Percentiles rank a stretch among this genome's conserved stretches.
Evolutionary conservation across 805 yeast species (phyloP).

Genomic region (Danielia reshetovae): DNA sequence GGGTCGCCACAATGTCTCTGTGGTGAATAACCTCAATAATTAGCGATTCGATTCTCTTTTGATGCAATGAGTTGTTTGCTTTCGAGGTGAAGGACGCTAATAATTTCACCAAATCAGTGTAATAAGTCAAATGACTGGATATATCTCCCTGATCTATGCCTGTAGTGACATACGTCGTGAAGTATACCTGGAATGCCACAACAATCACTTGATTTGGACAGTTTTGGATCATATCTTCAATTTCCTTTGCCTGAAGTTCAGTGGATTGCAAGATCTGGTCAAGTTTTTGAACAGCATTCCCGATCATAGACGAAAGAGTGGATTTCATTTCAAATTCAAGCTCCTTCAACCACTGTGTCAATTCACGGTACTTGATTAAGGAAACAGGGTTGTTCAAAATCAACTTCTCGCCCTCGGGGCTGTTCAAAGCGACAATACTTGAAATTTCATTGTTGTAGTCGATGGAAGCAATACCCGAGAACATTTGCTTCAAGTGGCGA

Average conservation of each 20-base stretch:
- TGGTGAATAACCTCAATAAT: constrained; percentile 67
- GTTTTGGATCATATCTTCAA: background rate
- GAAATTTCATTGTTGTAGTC: constrained; percentile 28
- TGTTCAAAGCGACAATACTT: constrained; percentile 43
- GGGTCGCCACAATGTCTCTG: constrained; percentile 33
- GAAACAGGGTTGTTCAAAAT: constrained; percentile 41
- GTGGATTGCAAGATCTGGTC: constrained; percentile 1
- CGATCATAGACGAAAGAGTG: constrained; percentile 40
- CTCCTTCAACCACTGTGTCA: constrained; percentile 59
- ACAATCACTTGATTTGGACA: constrained; percentile 18
- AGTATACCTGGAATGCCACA: constrained; percentile 44
- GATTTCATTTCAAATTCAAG: constrained; percentile 52
- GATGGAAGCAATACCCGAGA: constrained; percentile 55
- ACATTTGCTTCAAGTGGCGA: constrained; percentile 66
- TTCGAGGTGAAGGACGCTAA: constrained; percentile 25
- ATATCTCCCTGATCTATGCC: background rate
- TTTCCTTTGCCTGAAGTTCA: background rate
- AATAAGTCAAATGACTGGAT: background rate
- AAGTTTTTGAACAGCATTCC: constrained; percentile 22
- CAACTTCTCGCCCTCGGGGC: constrained; percentile 66
- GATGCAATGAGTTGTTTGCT: constrained; percentile 19
- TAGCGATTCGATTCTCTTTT: constrained; percentile 53
- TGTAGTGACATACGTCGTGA: background rate
- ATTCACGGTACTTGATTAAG: constrained; percentile 34
- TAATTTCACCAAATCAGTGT: constrained; percentile 11